Conservation (phyloP, 768 basidiomycete genomes). For the Suillus subaureus region DNA sequence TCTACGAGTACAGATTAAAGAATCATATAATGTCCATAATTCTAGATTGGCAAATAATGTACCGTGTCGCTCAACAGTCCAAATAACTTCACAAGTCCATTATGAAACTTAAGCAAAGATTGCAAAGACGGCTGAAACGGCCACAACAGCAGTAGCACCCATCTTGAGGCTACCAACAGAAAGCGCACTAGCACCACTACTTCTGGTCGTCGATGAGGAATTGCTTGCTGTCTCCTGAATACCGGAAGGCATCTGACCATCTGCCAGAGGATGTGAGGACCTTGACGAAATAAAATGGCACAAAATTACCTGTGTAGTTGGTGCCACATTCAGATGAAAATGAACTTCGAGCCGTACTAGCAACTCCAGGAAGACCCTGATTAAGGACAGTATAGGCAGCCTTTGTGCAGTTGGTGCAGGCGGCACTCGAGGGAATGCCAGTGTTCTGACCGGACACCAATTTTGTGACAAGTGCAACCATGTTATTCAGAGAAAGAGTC, state of each 20-base stretch:
- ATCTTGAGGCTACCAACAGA: slow-evolving; percentile 23
- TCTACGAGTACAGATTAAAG: background rate
- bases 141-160: slow-evolving; percentile 32
- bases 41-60: background rate
- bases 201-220: slow-evolving; percentile 19
- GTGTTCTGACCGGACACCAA: slow-evolving; percentile 10
- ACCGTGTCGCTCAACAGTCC: background rate
- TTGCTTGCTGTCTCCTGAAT: slow-evolving; percentile 28
- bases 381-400: slow-evolving; percentile 48
- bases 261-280: slow-evolving; percentile 20
- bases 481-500: slow-evolving; percentile 23
- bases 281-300: background rate
- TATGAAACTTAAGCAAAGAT: slow-evolving; percentile 32
- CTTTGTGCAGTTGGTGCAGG: slow-evolving; percentile 58
- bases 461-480: slow-evolving; percentile 17
- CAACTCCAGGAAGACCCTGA: slow-evolving; percentile 37
- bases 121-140: slow-evolving; percentile 37
- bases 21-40: background rate
- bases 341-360: slow-evolving; percentile 28
- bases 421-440: slow-evolving; percentile 38
- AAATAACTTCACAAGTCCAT: background rate
- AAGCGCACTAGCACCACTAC: slow-evolving; percentile 23
- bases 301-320: slow-evolving; percentile 50
- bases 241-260: slow-evolving; percentile 32
- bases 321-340: slow-evolving; percentile 47